Conservation (phyloP, 768 basidiomycete genomes). For the Boletus rufocinnamomeus region DNA sequence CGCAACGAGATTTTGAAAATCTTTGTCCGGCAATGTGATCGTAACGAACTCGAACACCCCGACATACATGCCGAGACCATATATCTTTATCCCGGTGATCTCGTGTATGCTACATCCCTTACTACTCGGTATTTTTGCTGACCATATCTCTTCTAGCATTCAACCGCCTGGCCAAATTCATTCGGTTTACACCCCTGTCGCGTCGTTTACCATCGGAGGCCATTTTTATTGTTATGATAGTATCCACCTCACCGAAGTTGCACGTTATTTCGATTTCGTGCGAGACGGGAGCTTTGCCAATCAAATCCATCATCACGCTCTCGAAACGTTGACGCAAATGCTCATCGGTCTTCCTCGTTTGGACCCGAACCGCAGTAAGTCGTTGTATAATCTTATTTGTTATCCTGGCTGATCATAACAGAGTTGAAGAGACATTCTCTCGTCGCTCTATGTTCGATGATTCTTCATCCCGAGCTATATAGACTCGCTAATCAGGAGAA, state of each 20-base stretch:
- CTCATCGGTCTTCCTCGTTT: background rate
- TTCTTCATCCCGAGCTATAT: no score
- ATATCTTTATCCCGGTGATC: background rate
- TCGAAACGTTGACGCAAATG: background rate
- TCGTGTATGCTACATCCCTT: background rate
- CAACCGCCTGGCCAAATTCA: conserved; percentile 1
- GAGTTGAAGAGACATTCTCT: no score
- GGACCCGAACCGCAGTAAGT: no score
- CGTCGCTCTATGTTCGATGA: no score
- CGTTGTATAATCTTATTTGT: no score
- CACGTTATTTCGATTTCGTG: background rate
- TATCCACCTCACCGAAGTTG: background rate
- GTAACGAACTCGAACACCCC: background rate
- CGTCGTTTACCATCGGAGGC: background rate
- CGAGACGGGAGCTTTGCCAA: background rate
- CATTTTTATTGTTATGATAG: background rate
- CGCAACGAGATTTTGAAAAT: background rate
- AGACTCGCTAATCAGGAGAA: no score
- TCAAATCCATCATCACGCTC: background rate
- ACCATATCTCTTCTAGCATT: background rate
- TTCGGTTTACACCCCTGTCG: background rate
- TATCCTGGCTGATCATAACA: no score
- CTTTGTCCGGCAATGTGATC: background rate
- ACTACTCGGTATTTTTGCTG: background rate
- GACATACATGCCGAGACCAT: background rate